A percentile compares a stretch with the other conserved stretches of the same genome.
Conservation (phyloP, 2,329 filamentous ascomycete species). For the Hymenoscyphus repandus region DNA sequence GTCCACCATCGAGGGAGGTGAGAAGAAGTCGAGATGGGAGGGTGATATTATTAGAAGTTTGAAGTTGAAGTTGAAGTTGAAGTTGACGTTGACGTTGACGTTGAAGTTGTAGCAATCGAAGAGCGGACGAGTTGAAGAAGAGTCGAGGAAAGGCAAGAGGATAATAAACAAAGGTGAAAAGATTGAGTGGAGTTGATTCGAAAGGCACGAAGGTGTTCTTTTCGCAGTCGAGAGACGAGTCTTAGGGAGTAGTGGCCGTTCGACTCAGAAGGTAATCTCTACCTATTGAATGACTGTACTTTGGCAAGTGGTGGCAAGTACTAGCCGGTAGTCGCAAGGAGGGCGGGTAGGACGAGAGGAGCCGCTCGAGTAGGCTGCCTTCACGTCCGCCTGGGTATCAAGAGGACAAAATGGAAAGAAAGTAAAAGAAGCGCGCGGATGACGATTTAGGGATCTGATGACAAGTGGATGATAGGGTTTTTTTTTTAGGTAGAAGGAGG, state of each 20-base stretch:
- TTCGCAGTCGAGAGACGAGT: conserved; percentile 3
- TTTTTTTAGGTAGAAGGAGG: conserved; percentile 14
- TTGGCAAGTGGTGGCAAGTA: conserved; percentile 18
- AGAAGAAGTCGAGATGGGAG: no score
- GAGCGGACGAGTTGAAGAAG: background rate
- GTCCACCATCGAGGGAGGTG: conserved; percentile 28
- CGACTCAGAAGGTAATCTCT: conserved; percentile 15
- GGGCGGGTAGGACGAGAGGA: conserved; percentile 7
- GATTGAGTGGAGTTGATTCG: conserved; percentile 29
- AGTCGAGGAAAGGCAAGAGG: conserved; percentile 11
- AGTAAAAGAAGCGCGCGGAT: conserved; percentile 5
- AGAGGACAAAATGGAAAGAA: conserved; percentile 21
- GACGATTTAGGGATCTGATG: conserved; percentile 10
- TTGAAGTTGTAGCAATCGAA: background rate
- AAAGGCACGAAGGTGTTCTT: conserved; percentile 21
- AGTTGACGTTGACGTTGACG: no score
- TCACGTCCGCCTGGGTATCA: conserved; percentile 18
- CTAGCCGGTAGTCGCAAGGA: conserved; percentile 19
- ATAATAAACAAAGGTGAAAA: conserved; percentile 21
- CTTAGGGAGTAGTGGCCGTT: conserved; percentile 3
- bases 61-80: no score
- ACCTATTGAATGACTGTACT: conserved; percentile 15
- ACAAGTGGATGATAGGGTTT: conserved; percentile 11
- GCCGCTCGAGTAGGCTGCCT: conserved; percentile 15
- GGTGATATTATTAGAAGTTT: no score